Evolutionary conservation across 306 rosid species (phyloP).

Genomic region (Quercus alba): DNA sequence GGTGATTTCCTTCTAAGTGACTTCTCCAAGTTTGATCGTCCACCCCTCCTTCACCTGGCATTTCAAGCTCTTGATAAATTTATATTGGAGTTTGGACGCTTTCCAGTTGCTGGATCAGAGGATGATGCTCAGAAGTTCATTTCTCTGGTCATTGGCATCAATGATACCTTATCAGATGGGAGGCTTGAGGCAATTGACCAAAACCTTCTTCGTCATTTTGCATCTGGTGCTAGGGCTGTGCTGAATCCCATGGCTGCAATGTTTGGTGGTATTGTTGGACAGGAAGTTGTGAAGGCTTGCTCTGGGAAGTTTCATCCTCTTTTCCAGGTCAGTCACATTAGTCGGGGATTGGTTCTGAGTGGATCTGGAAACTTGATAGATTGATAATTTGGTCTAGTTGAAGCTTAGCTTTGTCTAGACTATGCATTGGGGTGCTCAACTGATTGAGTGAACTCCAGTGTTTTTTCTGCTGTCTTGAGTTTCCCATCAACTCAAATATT

Average conservation of each 20-base stretch:
- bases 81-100: constrained; percentile 51
- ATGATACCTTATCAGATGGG: constrained; percentile 57
- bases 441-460: not conserved
- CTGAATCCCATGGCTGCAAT: constrained; percentile 98
- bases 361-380: not conserved
- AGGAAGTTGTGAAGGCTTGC: constrained; percentile 94
- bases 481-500: not conserved
- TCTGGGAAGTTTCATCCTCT: constrained; percentile 97
- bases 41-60: constrained; percentile 74
- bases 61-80: constrained; percentile 77
- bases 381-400: not conserved
- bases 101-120: constrained; percentile 80
- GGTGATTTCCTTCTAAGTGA: constrained; percentile 90
- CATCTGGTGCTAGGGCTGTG: constrained; percentile 91
- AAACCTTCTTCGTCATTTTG: constrained; percentile 66
- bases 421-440: not conserved
- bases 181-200: constrained; percentile 67
- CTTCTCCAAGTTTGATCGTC: constrained; percentile 80
- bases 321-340: constrained; percentile 51
- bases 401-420: not conserved
- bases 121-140: constrained; percentile 73
- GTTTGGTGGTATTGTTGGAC: constrained; percentile 98
- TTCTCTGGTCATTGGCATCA: constrained; percentile 45
- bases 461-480: not conserved
- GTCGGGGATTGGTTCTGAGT: not conserved